phyloP scores from a whole-genome alignment of 1,139 yeast species.

The Hanseniaspora sp. region DNA sequence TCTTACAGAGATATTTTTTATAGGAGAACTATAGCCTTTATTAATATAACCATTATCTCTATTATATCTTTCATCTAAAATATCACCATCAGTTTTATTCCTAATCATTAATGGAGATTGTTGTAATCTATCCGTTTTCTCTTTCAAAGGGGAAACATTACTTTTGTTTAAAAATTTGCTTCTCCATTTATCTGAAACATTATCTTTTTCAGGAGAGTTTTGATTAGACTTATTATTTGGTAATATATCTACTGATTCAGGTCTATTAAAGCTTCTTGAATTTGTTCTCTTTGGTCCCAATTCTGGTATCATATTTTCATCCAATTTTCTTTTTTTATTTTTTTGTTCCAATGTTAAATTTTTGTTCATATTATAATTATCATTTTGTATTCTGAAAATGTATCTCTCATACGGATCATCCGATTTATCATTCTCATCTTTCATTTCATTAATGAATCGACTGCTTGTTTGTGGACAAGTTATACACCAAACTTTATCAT shows the following conservation, averaged over 20 bases:
- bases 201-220: neutral
- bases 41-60: neutral
- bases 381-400: neutral
- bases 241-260: slow-evolving; percentile 7
- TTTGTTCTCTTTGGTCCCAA: neutral
- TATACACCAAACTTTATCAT: slow-evolving; percentile 13
- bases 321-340: neutral
- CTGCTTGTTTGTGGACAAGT: neutral
- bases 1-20: too few relatives aligned
- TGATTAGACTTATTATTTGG: neutral
- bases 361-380: neutral
- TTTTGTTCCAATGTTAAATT: neutral
- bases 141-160: neutral
- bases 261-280: neutral
- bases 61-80: neutral
- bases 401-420: neutral
- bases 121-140: neutral
- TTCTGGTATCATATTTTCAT: neutral
- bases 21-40: neutral
- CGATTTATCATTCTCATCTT: neutral
- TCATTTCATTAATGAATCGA: neutral
- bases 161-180: neutral
- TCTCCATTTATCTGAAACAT: neutral
- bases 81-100: too few relatives aligned
- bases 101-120: neutral